These are phyloP conservation scores for Kingdonia uniflora DNA, from an alignment of 164 flowering plant species.

Conservation along the genomic window DNA sequence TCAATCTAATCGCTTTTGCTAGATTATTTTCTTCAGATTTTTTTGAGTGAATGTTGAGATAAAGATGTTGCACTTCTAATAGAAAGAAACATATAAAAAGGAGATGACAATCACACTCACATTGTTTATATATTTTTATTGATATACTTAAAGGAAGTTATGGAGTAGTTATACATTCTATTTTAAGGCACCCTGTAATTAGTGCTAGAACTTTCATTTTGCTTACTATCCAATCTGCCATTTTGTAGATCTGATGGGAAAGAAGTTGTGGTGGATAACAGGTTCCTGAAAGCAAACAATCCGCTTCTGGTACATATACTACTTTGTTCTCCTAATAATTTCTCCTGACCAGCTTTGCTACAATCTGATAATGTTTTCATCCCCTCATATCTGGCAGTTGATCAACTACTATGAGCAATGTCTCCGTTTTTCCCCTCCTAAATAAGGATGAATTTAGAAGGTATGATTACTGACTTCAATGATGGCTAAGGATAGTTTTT, in stretches of 20 bases:
- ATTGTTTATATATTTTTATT: no score
- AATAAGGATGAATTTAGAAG: conserved; percentile 8
- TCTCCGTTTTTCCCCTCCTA: conserved; percentile 49
- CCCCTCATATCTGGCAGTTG: conserved; percentile 34
- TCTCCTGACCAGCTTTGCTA: background rate
- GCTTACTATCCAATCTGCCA: background rate
- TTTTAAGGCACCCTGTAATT: no score
- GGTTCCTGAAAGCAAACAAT: conserved; percentile 49
- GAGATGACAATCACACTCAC: no score
- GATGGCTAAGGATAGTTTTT: background rate
- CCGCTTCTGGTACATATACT: conserved; percentile 53
- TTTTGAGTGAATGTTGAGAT: no score
- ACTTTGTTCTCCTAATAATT: background rate
- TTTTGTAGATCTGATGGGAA: conserved; percentile 64
- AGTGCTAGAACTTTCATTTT: no score
- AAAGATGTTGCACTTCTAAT: no score
- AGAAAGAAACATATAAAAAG: no score
- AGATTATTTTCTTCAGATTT: no score
- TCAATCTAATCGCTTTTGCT: no score
- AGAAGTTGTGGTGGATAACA: conserved; percentile 71
- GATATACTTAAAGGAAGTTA: no score
- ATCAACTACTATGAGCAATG: conserved; percentile 78
- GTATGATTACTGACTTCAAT: background rate
- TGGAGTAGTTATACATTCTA: no score
- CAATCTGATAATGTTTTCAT: conserved; percentile 2